Evolutionary conservation across 2,329 filamentous ascomycete species (phyloP), one percentile per base, ranked within the genome.

Genomic region (Fusarium nematophilum): DNA sequence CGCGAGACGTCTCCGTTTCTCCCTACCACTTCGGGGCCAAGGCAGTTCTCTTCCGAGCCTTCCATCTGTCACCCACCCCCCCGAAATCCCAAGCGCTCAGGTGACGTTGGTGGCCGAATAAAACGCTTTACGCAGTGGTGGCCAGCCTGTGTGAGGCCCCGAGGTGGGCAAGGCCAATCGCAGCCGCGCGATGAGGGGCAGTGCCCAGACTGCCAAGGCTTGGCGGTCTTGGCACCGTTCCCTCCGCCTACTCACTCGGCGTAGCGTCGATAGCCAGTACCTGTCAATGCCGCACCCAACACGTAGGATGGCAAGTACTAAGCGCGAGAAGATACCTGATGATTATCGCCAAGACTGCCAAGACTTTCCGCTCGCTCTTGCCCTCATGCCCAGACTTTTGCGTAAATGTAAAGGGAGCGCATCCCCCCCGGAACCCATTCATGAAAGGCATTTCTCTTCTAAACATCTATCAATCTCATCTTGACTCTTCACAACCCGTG

Each of bases 161-260:
- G 53, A 65, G 59, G 43, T 50, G 39, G 42, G 50, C 53, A 58
- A 62, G 64, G 55, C 72, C 72, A 75, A 75, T 75, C 53, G 65
- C 55, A 68, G 57, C 50, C 55, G 37, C 50, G 33, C 64, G 57
- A 72, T 72, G 71, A 68, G 68, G 67, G 68, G 69, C 67, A 65
- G 64, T 68, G 74, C 75, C 75, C 71, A 77, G 74, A 53, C 54
- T 66, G 75, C 75, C 75, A 77, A 76, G 74, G 0, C 73, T 75
- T 76, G 74, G 72, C 73, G 53, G 21, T 52, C 73, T 76, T 76
- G 74, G 74, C 73, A 70, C 31, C 34, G 51, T 62, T 45, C 60
- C 66, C 65, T 71, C 69, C 67, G 66, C 73, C 63, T 66, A 50
- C 48, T 8, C 36, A 37, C 39, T 40, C n/a, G 21, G 44, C 18